These are phyloP conservation scores for Juncus effusus DNA, from an alignment of 176 grass and related monocot genomes.

Conservation along the genomic window DNA sequence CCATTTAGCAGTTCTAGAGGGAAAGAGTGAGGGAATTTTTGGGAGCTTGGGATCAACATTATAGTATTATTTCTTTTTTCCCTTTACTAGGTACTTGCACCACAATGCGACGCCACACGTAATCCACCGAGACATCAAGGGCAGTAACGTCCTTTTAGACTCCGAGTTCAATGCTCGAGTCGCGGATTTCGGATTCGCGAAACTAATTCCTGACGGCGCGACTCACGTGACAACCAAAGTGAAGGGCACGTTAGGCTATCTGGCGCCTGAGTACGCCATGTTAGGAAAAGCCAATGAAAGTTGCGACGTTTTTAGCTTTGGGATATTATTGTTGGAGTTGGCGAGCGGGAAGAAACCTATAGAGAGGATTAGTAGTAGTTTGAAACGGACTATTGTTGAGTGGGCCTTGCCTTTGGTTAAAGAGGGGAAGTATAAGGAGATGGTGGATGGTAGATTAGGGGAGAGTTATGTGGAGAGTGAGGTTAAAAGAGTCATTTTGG, in stretches of 20 bases:
- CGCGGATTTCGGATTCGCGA: constrained; percentile 87
- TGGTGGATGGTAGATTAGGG: constrained; percentile 59
- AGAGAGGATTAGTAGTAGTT: constrained; percentile 57
- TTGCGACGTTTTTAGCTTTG: constrained; percentile 78
- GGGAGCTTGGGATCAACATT: too few relatives aligned
- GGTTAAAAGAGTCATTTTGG: constrained; percentile 60
- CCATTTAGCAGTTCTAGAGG: too few relatives aligned
- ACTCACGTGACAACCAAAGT: constrained; percentile 92
- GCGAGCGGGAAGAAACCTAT: constrained; percentile 72
- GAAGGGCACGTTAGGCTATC: constrained; percentile 89
- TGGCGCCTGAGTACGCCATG: constrained; percentile 94
- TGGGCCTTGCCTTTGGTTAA: constrained; percentile 59
- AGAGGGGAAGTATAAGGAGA: constrained; percentile 65
- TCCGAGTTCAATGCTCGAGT: constrained; percentile 56
- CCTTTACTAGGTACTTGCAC: constrained; percentile 64
- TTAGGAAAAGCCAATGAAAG: constrained; percentile 79
- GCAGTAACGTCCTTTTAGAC: constrained; percentile 80
- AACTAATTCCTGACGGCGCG: constrained; percentile 77
- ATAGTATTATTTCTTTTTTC: constrained; percentile 4
- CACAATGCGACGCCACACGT: constrained; percentile 60
- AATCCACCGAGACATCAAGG: constrained; percentile 87
- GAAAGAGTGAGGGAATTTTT: too few relatives aligned
- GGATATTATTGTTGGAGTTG: constrained; percentile 69
- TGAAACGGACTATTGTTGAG: constrained; percentile 46
- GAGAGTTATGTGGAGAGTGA: constrained; percentile 48